These are phyloP conservation scores for Trichoderma gracile DNA, from an alignment of 2,329 filamentous ascomycete genomes.

Conservation along the genomic window DNA sequence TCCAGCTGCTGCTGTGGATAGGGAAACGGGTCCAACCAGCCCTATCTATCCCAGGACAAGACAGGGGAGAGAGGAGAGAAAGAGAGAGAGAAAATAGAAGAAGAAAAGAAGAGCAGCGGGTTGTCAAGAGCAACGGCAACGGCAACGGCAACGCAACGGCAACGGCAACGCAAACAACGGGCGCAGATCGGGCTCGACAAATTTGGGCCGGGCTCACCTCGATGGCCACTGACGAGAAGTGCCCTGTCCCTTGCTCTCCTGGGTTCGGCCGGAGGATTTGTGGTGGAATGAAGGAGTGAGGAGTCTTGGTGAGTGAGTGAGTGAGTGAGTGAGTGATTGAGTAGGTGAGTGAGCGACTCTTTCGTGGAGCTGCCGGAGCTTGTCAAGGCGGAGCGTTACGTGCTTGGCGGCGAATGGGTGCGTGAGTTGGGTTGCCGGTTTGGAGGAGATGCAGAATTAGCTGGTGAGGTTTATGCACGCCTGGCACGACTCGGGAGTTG, in stretches of 20 bases:
- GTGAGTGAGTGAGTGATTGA: no score
- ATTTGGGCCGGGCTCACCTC: constrained; percentile 38
- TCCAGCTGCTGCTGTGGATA: constrained; percentile 14
- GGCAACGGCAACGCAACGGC: constrained; percentile 23
- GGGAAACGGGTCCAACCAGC: constrained; percentile 17
- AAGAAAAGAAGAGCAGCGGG: constrained; percentile 16
- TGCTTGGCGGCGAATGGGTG: background rate
- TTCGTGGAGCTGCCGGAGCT: no score
- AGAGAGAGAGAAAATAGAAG: no score
- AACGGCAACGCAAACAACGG: constrained; percentile 32
- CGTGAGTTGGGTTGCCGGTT: constrained; percentile 14
- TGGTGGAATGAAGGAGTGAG: background rate
- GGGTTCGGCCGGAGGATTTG: background rate
- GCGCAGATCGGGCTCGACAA: constrained; percentile 36
- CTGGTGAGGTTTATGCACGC: constrained; percentile 21
- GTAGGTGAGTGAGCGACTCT: no score
- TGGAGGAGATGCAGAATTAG: constrained; percentile 22
- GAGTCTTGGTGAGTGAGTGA: background rate
- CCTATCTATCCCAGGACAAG: constrained; percentile 5
- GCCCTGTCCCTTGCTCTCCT: background rate
- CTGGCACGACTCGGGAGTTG: background rate
- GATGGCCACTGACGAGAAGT: constrained; percentile 27
- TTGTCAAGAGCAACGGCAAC: constrained; percentile 35
- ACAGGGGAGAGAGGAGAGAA: no score
- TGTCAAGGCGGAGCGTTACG: background rate